Evolutionary conservation across 495 filamentous ascomycete species (phyloP), one percentile per base, ranked within the genome.

Genomic region (Xylaria flabelliformis): DNA sequence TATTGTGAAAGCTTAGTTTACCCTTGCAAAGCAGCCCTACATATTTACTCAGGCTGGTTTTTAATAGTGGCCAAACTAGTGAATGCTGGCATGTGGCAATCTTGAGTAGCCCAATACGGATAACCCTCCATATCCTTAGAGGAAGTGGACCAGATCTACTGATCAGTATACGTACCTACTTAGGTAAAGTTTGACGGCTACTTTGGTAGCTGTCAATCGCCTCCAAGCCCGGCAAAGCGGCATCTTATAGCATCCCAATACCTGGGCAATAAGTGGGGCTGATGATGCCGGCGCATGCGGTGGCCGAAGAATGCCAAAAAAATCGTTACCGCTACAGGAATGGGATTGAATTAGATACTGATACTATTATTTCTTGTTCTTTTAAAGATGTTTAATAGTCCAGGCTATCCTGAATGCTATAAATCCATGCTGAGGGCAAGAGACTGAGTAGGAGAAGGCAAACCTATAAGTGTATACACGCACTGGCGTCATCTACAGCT

Each of bases 221-320:
- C 44, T 42, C 26, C 55, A 53, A 46, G 53, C 24, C 55, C 67
- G 67, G 67, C 55, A 69, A 69, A 69, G 13, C 67, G 67, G 67
- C 67, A 69, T 48, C 55, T 32, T 21, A 50, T 56, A 48, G 64
- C 24, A 46, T 19, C 42, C 32, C 64, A 66, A 66, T 50, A n/a
- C 36, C 36, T 39, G 36, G 44, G 64, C 42, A 66, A 64, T 44
- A 10, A 29, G 61, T 64, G 61, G 61, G 39, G 19, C 61, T 29
- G 1, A 39, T 10, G n/a, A 61, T 29, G 21, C n/a, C n/a, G 13
- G 34, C 24, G 39, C 48, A 19, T 13, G 26, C 50, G 65, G 65
- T 55, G 21, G 50, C 65, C 50, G 34, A 44, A 56, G 32, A 61
- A 61, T 61, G 58, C 32, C 32, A 6, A 59, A 29, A 39, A 61